These are phyloP conservation scores for Marasmius oreades DNA, from an alignment of 1,284 basidiomycete species.

Conservation along the genomic window DNA sequence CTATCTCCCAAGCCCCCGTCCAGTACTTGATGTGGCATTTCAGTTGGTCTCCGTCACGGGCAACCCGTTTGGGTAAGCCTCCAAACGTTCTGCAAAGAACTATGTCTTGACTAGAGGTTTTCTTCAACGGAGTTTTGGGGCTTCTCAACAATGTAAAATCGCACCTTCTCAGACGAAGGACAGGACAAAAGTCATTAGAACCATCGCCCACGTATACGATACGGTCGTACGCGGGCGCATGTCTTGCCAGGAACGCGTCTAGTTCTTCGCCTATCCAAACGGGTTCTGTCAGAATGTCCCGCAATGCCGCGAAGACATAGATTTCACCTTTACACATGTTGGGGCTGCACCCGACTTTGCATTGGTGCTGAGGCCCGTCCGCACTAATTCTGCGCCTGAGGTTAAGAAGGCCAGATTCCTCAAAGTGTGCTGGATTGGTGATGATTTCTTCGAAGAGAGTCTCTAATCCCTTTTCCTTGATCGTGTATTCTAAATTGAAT, in stretches of 20 bases:
- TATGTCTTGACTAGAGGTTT: conserved; percentile 60
- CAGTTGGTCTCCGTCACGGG: conserved; percentile 62
- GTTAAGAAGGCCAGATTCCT: conserved; percentile 69
- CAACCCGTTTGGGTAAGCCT: conserved; percentile 75
- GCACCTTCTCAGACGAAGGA: conserved; percentile 75
- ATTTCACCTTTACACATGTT: conserved; percentile 96
- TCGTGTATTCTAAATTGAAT: background rate
- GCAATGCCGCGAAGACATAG: background rate
- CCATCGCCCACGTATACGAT: conserved; percentile 95
- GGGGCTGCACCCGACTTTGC: conserved; percentile 85
- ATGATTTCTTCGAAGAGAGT: conserved; percentile 82
- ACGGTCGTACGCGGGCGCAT: conserved; percentile 72
- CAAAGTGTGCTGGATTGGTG: conserved; percentile 92
- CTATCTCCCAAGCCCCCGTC: conserved; percentile 93
- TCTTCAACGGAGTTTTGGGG: background rate
- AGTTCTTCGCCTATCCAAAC: conserved; percentile 77
- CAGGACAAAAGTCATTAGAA: conserved; percentile 93
- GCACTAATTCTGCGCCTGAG: conserved; percentile 78
- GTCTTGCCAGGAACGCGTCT: conserved; percentile 71
- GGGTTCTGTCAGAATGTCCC: background rate
- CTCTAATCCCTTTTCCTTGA: conserved; percentile 70
- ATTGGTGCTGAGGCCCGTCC: conserved; percentile 76
- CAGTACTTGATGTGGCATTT: conserved; percentile 76
- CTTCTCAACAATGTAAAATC: conserved; percentile 21
- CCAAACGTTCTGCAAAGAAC: conserved; percentile 75